Evolutionary conservation across 306 rosid species (phyloP).

Genomic region (Vigna unguiculata): DNA sequence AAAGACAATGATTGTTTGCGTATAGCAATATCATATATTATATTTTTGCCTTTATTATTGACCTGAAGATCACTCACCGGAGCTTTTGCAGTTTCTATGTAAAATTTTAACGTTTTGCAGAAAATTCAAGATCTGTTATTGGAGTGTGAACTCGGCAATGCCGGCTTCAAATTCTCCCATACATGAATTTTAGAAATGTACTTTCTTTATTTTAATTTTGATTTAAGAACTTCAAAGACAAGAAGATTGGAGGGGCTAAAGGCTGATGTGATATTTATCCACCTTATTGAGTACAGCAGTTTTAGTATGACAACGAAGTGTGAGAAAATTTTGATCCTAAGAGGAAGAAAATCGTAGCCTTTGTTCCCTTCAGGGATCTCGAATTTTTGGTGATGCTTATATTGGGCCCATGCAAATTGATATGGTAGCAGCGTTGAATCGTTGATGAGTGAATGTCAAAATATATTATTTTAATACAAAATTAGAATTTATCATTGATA

Average conservation of each 20-base stretch:
- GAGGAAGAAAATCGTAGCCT: slow-evolving; percentile 34
- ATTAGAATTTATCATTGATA: no score
- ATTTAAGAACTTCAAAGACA: not conserved
- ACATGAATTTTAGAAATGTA: not conserved
- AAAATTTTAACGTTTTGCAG: not conserved
- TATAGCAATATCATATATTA: not conserved
- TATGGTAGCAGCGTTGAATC: slow-evolving; percentile 15
- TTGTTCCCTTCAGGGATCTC: slow-evolving; percentile 45
- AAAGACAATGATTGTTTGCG: slow-evolving; percentile 20
- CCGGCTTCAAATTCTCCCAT: slow-evolving; percentile 17
- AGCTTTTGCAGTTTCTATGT: not conserved
- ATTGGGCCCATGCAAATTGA: slow-evolving; percentile 40
- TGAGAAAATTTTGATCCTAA: slow-evolving; percentile 15
- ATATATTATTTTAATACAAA: no score
- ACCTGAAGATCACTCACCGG: slow-evolving; percentile 1
- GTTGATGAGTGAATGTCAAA: slow-evolving; percentile 9
- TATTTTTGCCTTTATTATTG: not conserved
- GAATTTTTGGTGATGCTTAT: slow-evolving; percentile 26
- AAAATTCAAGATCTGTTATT: slow-evolving; percentile 58
- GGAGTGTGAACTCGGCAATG: slow-evolving; percentile 50
- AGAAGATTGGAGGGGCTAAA: not conserved
- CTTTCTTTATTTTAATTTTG: not conserved
- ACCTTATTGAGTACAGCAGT: not conserved
- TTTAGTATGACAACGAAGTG: slow-evolving; percentile 12
- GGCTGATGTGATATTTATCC: slow-evolving; percentile 2